Percentiles rank a stretch among this genome's conserved stretches.
Evolutionary conservation across 768 basidiomycete species (phyloP).

Genomic region (Epithele typhae): DNA sequence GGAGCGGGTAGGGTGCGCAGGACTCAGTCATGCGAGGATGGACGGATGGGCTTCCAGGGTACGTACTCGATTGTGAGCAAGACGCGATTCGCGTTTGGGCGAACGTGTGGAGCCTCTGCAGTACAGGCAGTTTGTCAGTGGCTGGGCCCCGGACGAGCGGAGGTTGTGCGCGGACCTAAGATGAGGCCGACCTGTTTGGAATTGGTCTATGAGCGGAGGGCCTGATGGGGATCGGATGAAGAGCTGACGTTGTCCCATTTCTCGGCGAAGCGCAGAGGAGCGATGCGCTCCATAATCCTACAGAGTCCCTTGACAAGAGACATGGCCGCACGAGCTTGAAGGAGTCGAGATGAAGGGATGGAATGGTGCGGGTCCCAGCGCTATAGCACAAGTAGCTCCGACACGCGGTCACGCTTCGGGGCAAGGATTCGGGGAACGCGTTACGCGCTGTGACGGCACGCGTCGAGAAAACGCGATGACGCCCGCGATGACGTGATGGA

Average conservation of each 20-base stretch:
- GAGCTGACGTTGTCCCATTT: conserved; percentile 89
- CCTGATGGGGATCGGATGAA: background rate
- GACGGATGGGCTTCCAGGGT: background rate
- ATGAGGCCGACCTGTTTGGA: conserved; percentile 26
- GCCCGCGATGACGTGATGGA: conserved; percentile 10
- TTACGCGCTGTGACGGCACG: conserved; percentile 9
- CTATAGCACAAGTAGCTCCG: too few species aligned
- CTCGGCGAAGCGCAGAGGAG: conserved; percentile 81
- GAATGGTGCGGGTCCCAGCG: too few species aligned
- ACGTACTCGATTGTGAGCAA: conserved; percentile 42
- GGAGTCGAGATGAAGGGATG: too few species aligned
- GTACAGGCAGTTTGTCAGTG: background rate
- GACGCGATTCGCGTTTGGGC: conserved; percentile 27
- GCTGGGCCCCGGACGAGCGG: background rate
- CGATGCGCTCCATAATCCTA: conserved; percentile 76
- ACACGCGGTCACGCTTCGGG: too few species aligned
- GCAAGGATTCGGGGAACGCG: too few species aligned
- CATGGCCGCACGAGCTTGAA: conserved; percentile 8
- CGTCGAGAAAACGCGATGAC: background rate
- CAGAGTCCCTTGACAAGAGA: conserved; percentile 49
- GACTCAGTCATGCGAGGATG: too few species aligned
- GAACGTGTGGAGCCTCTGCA: conserved; percentile 32
- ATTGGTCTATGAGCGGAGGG: conserved; percentile 2
- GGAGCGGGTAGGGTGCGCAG: too few species aligned
- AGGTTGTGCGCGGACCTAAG: conserved; percentile 20